Evolutionary conservation across 2,329 filamentous ascomycete genomes (phyloP).

Genomic region (Hymenoscyphus repandus): DNA sequence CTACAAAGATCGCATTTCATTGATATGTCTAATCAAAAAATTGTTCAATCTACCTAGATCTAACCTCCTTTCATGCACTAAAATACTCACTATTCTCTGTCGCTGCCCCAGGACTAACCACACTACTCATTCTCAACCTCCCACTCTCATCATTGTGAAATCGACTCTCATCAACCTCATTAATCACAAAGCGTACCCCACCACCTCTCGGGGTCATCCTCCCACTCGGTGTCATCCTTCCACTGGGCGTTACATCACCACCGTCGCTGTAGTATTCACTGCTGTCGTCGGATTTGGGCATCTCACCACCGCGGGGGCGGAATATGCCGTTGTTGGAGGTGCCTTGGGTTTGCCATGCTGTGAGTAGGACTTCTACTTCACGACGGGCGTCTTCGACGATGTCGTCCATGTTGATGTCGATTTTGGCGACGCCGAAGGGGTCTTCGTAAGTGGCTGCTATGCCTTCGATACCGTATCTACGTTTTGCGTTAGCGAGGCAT

Average conservation of each 20-base stretch:
- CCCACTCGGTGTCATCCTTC: neutral
- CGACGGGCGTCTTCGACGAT: constrained; percentile 55
- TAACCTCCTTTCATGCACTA: constrained; percentile 1
- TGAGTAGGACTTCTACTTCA: constrained; percentile 52
- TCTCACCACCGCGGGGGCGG: constrained; percentile 15
- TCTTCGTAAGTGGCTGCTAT: constrained; percentile 52
- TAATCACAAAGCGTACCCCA: constrained; percentile 17
- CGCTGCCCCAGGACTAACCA: constrained; percentile 1
- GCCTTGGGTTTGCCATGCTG: constrained; percentile 45
- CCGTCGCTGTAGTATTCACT: constrained; percentile 12
- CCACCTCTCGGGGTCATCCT: constrained; percentile 5
- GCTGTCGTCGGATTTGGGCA: constrained; percentile 15
- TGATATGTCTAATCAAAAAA: too few relatives aligned
- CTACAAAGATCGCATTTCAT: neutral
- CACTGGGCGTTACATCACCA: neutral
- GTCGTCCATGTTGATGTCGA: constrained; percentile 64
- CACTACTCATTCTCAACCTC: constrained; percentile 2
- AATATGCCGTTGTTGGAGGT: constrained; percentile 21
- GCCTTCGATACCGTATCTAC: constrained; percentile 52
- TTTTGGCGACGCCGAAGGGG: constrained; percentile 60
- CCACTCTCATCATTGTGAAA: constrained; percentile 13
- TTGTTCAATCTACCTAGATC: neutral
- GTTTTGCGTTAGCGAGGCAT: neutral
- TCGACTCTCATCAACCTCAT: constrained; percentile 8
- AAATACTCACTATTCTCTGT: constrained; percentile 9